Evolutionary conservation across 345 rosid genomes (phyloP), one percentile per base, ranked within the genome.

Genomic region (Hirschfeldia incana): DNA sequence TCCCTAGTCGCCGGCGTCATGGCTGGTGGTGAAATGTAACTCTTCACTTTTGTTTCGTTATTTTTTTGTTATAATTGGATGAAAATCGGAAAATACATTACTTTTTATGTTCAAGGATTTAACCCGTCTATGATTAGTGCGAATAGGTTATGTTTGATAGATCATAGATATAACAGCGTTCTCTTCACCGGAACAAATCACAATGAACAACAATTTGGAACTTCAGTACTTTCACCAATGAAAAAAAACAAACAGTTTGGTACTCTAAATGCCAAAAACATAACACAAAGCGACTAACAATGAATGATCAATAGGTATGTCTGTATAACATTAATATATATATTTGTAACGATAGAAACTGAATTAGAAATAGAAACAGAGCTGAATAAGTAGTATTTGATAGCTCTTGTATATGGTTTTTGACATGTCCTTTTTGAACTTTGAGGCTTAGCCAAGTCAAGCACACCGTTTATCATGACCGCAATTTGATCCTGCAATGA

Each of bases 401-500:
- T 32, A 4, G 32, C 28, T 34, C 34, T 30, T 30, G 17, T 75
- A 21, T 46, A 13, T 13, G n/a, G 51, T 44, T 44, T 44, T 4
- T 44, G 51, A 39, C 51, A 46, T 1, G 16, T 46, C 16, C 55
- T 46, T 29, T 21, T 21, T 21, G 21, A 21, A 21, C 32, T 29
- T 74, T 30, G 59, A 67, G 36, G 27, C 57, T 36, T 34, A 4
- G 26, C 44, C 49, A 21, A 21, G 21, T 21, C 32, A 69, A 11
- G n/a, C 58, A 37, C 70, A 51, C 64, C 34, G n/a, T 64, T 71
- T 30, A 26, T 79, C 74, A 79, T 34, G 82, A 46, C 34, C 58
- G 78, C 70, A 79, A 29, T 11, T 9, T 73, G n/a, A 79, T 79
- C 82, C 82, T 79, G 70, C 74, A 79, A 73, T 42, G 12, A 79